Conservation (phyloP, 257 asterid species). For the Datura wrightii region DNA sequence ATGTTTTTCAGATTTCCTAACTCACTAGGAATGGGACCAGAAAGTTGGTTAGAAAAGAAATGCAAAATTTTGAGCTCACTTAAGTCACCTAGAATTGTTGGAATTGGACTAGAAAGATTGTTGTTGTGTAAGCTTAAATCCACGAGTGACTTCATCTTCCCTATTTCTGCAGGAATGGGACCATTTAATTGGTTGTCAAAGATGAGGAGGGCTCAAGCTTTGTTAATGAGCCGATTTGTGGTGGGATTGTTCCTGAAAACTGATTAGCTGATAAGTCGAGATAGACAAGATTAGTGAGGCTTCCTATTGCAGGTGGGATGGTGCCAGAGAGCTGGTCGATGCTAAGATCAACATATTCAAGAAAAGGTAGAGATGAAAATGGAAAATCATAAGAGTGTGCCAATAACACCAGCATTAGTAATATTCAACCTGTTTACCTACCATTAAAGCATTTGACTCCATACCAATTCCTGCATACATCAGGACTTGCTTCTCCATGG, state of each 20-base stretch:
- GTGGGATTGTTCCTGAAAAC: too few species aligned
- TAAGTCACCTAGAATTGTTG: too few species aligned
- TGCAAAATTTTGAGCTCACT: too few species aligned
- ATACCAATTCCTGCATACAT: conserved; percentile 37
- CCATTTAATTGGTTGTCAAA: too few species aligned
- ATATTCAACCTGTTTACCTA: conserved; percentile 30
- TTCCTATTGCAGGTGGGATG: conserved; percentile 8
- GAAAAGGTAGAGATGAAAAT: conserved; percentile 37
- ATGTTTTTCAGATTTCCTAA: background rate
- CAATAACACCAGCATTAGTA: conserved; percentile 19
- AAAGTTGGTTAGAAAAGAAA: background rate
- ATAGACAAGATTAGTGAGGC: background rate
- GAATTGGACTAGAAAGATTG: background rate
- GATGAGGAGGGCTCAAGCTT: too few species aligned
- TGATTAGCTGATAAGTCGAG: too few species aligned
- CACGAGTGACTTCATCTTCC: background rate
- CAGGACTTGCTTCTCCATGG: too few species aligned
- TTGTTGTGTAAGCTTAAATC: background rate
- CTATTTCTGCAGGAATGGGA: background rate
- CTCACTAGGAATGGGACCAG: background rate
- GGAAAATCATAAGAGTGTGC: conserved; percentile 36
- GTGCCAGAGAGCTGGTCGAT: conserved; percentile 32
- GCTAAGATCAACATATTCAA: conserved; percentile 33
- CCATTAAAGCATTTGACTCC: conserved; percentile 35
- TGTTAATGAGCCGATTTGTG: too few species aligned